Base-by-base conservation (phyloP, 1,284 basidiomycete species). In the Rhodotorula mucilaginosa region DNA sequence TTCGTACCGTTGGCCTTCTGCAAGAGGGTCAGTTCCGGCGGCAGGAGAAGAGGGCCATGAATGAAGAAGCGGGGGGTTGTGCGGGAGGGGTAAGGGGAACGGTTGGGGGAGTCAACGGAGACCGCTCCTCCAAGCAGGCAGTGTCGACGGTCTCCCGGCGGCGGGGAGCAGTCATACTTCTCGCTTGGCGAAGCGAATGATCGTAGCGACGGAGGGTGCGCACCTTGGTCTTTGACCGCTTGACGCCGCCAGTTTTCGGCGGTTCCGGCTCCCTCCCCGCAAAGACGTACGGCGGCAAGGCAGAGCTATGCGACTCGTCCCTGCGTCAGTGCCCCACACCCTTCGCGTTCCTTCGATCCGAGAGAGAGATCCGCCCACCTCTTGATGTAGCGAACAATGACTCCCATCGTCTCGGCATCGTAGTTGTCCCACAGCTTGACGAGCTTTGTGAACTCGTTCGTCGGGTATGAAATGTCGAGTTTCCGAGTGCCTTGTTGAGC, bases 391-490 rank as follows among this genome's bases (percentile, higher is more conserved):
- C 93, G 88, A 29, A 99, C 90, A 61, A 93, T 87, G 73, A 99
- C 92, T 34, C 93, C 93, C 96, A 99, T 99, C 62, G 88, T 89
- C 26, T 88, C 84, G 78, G 94, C 91, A 73, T 97, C 92, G 79
- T 90, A 99, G 81, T 91, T 91, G 79, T 98, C 96, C 95, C 97
- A 99, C 83, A 88, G 84, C 81, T 96, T 97, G 79, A 96, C 93
- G 68, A 92, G 86, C 79, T 94, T 91, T n/a, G 90, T 93, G 81
- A 99, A 99, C 79, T 97, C 92, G 54, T 89, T 91, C 8, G 93
- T 97, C 3, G 97, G 95, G 83, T 95, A 98, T 70, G 93, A 97
- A 70, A 99, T 94, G 81, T 99, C 97, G 72, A 99, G 85, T 79
- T 88, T 90, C 75, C 74, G 76, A 72, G 76, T 67, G 77, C 81